Evolutionary conservation across 1,284 basidiomycete genomes (phyloP).

Genomic region (Wallemia mellicola): DNA sequence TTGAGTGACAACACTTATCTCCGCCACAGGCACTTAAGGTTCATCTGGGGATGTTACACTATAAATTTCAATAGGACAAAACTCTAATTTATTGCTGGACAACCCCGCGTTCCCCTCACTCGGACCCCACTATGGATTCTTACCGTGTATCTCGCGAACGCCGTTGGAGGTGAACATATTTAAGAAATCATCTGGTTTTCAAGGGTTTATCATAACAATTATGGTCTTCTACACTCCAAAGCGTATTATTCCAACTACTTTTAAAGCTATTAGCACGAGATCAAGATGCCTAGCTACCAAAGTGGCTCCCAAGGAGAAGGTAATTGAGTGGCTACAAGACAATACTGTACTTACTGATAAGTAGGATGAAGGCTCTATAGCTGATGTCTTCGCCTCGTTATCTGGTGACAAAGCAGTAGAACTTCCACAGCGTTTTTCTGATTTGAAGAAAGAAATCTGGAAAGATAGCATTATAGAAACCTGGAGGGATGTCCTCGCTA

Average conservation of each 20-base stretch:
- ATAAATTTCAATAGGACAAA: too few species aligned
- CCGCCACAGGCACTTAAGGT: background rate
- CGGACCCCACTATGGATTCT: background rate
- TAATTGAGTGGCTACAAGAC: too few species aligned
- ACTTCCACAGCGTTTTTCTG: constrained; percentile 27
- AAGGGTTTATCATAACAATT: background rate
- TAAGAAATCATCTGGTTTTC: background rate
- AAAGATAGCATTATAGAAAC: constrained; percentile 21
- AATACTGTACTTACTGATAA: too few species aligned
- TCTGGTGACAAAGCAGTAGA: constrained; percentile 17
- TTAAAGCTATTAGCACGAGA: too few species aligned
- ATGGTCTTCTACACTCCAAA: too few species aligned
- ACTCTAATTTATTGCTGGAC: background rate
- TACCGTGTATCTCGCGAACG: background rate
- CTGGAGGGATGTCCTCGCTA: constrained; percentile 27
- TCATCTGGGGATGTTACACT: too few species aligned
- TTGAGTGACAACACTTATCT: too few species aligned
- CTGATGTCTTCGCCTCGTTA: constrained; percentile 27
- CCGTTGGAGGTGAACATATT: background rate
- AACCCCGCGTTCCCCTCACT: background rate
- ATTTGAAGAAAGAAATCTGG: constrained; percentile 26
- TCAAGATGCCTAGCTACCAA: background rate
- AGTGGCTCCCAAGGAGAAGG: background rate
- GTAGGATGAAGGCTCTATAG: constrained; percentile 21
- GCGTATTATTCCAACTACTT: too few species aligned